Evolutionary conservation across 768 basidiomycete species (phyloP), one percentile per base, ranked within the genome.

Genomic region (Auriculariales sp.): DNA sequence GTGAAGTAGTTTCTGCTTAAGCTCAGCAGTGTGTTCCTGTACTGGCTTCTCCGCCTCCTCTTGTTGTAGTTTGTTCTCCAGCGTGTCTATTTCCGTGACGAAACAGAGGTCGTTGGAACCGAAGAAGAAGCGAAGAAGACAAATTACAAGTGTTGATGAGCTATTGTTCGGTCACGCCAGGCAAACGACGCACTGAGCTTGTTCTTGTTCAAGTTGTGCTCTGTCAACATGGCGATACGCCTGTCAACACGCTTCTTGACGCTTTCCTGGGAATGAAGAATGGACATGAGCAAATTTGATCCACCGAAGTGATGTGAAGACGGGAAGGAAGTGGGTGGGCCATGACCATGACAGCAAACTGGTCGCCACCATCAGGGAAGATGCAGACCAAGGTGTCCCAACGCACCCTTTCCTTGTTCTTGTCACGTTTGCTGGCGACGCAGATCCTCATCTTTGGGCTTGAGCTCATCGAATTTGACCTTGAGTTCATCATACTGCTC

Each of bases 1-100:
- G 0, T 64, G 61, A 24, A 72, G 57, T 22, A 86, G 62, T 33
- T 67, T 60, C 44, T 58, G 59, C 59, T 71, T 76, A 33, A 80
- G 57, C 19, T 64, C 59, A 4, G 56, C 61, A 25, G 74, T 68
- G 54, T 75, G 61, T n/a, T 68, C 55, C 19, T 76, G 72, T 3
- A 66, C 78, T 22, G 64, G 67, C 15, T 52, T 34, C n/a, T 46
- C 32, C 44, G 58, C 45, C 28, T 63, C 64, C 51, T 66, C 65
- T 11, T 75, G 58, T 6, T 58, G 56, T 19, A 61, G 58, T 15
- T 80, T 68, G 35, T 64, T 35, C 17, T 25, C 28, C 5, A 2
- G 0, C 35, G 42, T 52, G 19, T n/a, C n/a, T n/a, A 35, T 22
- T 17, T 24, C 35, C 15, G 39, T 11, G 10, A 9, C 11, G 14